Base-by-base conservation (phyloP, 495 filamentous ascomycete genomes). In the Hyaloscypha hepaticicola region DNA sequence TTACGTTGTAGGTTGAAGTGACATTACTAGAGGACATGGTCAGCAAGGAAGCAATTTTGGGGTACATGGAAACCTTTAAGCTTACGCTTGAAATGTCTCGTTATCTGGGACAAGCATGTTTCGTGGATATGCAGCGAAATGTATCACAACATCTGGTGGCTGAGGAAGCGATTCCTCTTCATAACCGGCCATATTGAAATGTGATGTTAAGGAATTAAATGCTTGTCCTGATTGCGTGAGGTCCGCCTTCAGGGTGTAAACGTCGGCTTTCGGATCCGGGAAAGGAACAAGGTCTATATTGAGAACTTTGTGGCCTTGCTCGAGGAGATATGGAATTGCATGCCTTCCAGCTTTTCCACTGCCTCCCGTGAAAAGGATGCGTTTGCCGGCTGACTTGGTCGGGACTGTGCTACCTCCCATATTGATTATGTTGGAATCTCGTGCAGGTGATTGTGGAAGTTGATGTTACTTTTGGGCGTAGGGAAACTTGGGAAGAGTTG, bases 341-440 rank as follows among this genome's bases (percentile, higher is more conserved):
- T 85, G 79, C 60, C 83, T 79, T 19, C 85, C 85, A 14, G 83
- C 85, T 74, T 87, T 85, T 6, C 85, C 84, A 56, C 77, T 79
- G 60, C 85, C 85, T 45, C 66, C 66, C 29, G 66, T 69, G 38
- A 69, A 69, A 33, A 65, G 62, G 51, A 64, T 64, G 49, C 41
- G 41, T 28, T 64, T 64, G 9, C 62, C 62, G 1, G 53, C 55
- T 8, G 31, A 33, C 11, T 49, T 50, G 3, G 28, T 51, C 5
- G 62, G 53, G 14, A 21, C 24, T 14, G 38, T 50, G 22, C 25
- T 64, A 21, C 58, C 14, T 53, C 22, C 22, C 50, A 53, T 53
- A 2, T 24, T 53, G 50, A 26, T 25, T 25, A 53, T 3, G 9
- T 53, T 11, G 5, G 19, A 8, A n/a, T n/a, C n/a, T n/a, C n/a